Evolutionary conservation across 2,329 filamentous ascomycete species (phyloP).

Genomic region (Fusarium nanum): DNA sequence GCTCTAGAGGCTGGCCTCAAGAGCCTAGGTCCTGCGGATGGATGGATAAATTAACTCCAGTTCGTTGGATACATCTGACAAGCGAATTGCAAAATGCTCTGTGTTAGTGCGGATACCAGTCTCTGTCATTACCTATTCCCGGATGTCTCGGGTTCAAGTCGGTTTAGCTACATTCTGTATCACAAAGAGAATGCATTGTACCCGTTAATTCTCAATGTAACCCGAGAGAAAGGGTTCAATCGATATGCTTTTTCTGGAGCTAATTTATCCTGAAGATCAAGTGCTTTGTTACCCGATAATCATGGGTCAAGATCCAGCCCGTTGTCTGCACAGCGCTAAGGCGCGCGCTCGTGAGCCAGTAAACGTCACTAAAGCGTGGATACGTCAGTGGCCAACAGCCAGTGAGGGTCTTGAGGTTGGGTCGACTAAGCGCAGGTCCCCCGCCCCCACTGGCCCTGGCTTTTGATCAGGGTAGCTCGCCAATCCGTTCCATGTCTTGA

Average conservation of each 20-base stretch:
- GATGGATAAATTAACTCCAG: slow-evolving; percentile 6
- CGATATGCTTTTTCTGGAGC: not conserved
- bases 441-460: slow-evolving; percentile 34
- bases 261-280: slow-evolving; percentile 10
- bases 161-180: not conserved
- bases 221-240: slow-evolving; percentile 1
- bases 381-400: slow-evolving; percentile 39
- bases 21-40: slow-evolving; percentile 1
- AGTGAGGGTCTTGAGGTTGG: slow-evolving; percentile 3
- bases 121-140: not conserved
- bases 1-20: slow-evolving; percentile 17
- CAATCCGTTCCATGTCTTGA: slow-evolving; percentile 1
- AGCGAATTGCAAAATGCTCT: not conserved
- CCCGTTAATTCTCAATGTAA: not conserved
- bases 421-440: slow-evolving; percentile 29
- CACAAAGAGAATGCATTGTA: not conserved
- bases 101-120: not conserved
- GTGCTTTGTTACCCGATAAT: not conserved
- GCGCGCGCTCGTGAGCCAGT: slow-evolving; percentile 22
- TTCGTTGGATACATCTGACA: slow-evolving; percentile 7
- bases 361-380: slow-evolving; percentile 28
- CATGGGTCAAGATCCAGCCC: slow-evolving; percentile 12
- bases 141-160: slow-evolving; percentile 27
- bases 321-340: slow-evolving; percentile 31
- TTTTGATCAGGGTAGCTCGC: slow-evolving; percentile 14